phyloP scores from a whole-genome alignment of 2,329 filamentous ascomycete species.

The Diaporthe batatas region DNA sequence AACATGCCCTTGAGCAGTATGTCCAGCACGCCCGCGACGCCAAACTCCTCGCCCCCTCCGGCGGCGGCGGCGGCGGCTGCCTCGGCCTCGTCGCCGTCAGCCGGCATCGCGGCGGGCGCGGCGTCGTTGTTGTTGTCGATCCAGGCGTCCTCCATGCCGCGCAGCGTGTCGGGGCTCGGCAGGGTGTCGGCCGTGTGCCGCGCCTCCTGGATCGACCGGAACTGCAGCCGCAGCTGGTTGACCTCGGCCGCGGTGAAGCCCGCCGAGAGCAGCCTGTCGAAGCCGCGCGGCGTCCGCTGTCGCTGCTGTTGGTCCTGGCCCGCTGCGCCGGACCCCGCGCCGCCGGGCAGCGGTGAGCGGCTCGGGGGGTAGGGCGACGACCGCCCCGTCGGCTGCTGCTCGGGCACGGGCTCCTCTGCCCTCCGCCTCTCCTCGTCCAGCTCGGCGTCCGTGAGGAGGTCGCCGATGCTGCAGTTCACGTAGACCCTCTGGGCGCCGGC shows the following conservation, averaged over 20 bases:
- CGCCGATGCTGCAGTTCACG: constrained; percentile 93
- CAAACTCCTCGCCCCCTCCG: constrained; percentile 62
- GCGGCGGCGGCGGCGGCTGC: constrained; percentile 60
- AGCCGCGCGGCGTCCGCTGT: constrained; percentile 77
- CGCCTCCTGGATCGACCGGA: constrained; percentile 84
- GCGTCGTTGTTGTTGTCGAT: constrained; percentile 75
- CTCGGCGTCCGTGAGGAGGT: constrained; percentile 76
- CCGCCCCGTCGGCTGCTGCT: constrained; percentile 61
- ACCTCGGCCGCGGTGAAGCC: constrained; percentile 90
- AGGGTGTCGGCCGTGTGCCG: constrained; percentile 90
- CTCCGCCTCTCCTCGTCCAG: constrained; percentile 75
- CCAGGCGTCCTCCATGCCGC: constrained; percentile 89
- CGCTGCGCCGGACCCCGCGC: too few species aligned
- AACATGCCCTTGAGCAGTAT: constrained; percentile 89
- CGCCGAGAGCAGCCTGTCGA: constrained; percentile 84
- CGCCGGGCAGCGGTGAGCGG: constrained; percentile 32
- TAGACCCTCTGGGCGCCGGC: constrained; percentile 73
- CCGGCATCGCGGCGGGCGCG: constrained; percentile 53
- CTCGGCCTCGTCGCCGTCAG: constrained; percentile 52
- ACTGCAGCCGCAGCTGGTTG: constrained; percentile 86
- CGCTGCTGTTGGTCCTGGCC: constrained; percentile 33
- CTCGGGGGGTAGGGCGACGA: constrained; percentile 35
- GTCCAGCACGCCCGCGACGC: constrained; percentile 75
- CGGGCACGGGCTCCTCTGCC: constrained; percentile 53
- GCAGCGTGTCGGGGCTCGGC: constrained; percentile 82